These are phyloP conservation scores for Ilyonectria mors-panacis DNA, from an alignment of 2,329 filamentous ascomycete genomes.

Conservation along the genomic window DNA sequence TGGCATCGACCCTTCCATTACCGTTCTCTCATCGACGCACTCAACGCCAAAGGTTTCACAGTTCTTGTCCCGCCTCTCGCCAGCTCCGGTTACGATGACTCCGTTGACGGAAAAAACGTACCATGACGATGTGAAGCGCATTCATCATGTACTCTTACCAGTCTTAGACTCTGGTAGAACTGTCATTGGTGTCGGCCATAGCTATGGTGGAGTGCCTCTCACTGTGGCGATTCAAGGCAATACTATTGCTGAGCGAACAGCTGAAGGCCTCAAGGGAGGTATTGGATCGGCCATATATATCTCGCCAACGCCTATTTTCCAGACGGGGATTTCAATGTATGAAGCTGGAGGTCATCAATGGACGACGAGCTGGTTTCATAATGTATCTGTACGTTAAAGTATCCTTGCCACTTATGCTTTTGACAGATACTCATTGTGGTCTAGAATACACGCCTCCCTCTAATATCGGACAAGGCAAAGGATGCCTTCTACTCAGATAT, in stretches of 20 bases:
- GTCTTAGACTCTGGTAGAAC: slow-evolving; percentile 26
- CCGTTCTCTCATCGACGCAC: slow-evolving; percentile 22
- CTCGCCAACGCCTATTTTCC: slow-evolving; percentile 23
- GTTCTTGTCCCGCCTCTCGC: slow-evolving; percentile 27
- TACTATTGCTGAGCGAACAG: slow-evolving; percentile 16
- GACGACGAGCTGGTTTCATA: slow-evolving; percentile 26
- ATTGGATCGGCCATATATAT: slow-evolving; percentile 28
- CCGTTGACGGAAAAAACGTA: slow-evolving; percentile 26
- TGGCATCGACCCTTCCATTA: slow-evolving; percentile 39
- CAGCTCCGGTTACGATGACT: slow-evolving; percentile 36
- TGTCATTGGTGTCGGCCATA: slow-evolving; percentile 29
- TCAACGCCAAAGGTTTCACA: slow-evolving; percentile 22
- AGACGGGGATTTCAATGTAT: slow-evolving; percentile 33
- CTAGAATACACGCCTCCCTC: slow-evolving; percentile 14
- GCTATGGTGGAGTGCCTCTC: slow-evolving; percentile 36
- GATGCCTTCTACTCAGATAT: slow-evolving; percentile 35
- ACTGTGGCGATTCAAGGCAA: slow-evolving; percentile 18
- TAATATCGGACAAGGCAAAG: not conserved
- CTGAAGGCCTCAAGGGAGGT: slow-evolving; percentile 20
- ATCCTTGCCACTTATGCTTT: fast-evolving
- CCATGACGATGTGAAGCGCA: slow-evolving; percentile 30
- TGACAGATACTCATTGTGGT: not conserved
- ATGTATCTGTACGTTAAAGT: slow-evolving; percentile 17
- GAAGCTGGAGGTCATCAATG: slow-evolving; percentile 20
- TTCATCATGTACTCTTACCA: slow-evolving; percentile 7